These are phyloP conservation scores for Arachnomyces sp. DNA, from an alignment of 2,329 filamentous ascomycete species.

Conservation along the genomic window DNA sequence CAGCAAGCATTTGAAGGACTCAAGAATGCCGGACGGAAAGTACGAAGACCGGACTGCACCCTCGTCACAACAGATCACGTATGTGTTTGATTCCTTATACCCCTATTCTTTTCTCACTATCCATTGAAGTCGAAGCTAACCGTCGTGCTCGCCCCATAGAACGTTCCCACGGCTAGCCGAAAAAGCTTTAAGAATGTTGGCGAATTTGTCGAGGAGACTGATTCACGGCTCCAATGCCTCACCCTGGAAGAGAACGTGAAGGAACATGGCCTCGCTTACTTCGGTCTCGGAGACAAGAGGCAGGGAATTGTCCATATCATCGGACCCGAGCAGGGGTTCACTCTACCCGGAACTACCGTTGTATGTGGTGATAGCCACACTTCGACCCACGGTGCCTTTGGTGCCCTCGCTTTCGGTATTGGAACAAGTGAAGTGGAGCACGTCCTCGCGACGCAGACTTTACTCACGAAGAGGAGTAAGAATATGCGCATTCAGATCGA, in stretches of 20 bases:
- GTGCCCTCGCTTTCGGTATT: constrained; percentile 90
- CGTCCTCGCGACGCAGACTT: constrained; percentile 89
- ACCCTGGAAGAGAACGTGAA: constrained; percentile 97
- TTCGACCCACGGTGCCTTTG: constrained; percentile 95
- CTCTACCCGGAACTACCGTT: constrained; percentile 89
- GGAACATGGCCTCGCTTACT: constrained; percentile 93
- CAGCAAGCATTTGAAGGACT: constrained; percentile 96
- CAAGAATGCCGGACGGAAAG: constrained; percentile 76
- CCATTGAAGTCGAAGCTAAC: constrained; percentile 5
- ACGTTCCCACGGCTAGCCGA: constrained; percentile 83
- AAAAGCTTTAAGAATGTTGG: constrained; percentile 91
- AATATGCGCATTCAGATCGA: constrained; percentile 98
- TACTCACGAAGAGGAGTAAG: constrained; percentile 92
- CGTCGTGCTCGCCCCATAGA: constrained; percentile 46
- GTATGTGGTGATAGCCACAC: constrained; percentile 98
- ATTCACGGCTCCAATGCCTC: constrained; percentile 87
- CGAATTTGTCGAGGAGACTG: constrained; percentile 89
- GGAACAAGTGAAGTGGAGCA: constrained; percentile 98
- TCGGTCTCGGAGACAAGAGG: constrained; percentile 89
- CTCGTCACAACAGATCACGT: constrained; percentile 95
- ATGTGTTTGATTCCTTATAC: constrained; percentile 35
- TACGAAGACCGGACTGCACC: constrained; percentile 92
- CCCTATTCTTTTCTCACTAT: not conserved
- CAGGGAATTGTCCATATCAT: constrained; percentile 99
- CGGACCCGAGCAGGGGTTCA: constrained; percentile 97